phyloP scores from a whole-genome alignment of 1,139 yeast species.

The Yamadazyma buinensis region DNA sequence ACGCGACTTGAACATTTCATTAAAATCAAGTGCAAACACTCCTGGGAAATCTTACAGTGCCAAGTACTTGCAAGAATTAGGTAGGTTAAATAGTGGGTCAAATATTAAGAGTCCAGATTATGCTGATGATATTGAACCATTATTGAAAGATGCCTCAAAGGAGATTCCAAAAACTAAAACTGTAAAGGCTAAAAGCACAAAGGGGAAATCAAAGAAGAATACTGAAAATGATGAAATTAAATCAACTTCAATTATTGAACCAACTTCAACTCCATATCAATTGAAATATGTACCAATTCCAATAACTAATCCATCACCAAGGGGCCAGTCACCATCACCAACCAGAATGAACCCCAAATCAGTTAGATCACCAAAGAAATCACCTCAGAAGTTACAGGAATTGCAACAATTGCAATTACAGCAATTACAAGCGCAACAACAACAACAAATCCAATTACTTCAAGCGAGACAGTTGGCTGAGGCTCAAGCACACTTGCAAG shows the following conservation, averaged over 20 bases:
- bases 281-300: conserved; percentile 41
- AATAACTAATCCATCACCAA: conserved; percentile 29
- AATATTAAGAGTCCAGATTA: conserved; percentile 23
- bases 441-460: not conserved
- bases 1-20: too few relatives aligned
- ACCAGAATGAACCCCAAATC: not conserved
- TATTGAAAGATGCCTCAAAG: conserved; percentile 14
- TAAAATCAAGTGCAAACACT: conserved; percentile 11
- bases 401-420: not conserved
- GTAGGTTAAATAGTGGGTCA: conserved; percentile 14
- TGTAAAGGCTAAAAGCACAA: too few relatives aligned
- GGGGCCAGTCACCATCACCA: not conserved
- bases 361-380: too few relatives aligned
- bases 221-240: too few relatives aligned
- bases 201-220: too few relatives aligned
- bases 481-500: too few relatives aligned
- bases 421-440: not conserved
- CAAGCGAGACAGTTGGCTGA: too few relatives aligned
- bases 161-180: too few relatives aligned
- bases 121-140: conserved; percentile 42
- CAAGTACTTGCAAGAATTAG: conserved; percentile 41
- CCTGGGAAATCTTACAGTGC: conserved; percentile 26
- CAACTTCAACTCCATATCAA: conserved; percentile 9
- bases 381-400: not conserved
- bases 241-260: not conserved